Base-by-base conservation (phyloP, 495 filamentous ascomycete species). In the Lichenothelia convexa region DNA sequence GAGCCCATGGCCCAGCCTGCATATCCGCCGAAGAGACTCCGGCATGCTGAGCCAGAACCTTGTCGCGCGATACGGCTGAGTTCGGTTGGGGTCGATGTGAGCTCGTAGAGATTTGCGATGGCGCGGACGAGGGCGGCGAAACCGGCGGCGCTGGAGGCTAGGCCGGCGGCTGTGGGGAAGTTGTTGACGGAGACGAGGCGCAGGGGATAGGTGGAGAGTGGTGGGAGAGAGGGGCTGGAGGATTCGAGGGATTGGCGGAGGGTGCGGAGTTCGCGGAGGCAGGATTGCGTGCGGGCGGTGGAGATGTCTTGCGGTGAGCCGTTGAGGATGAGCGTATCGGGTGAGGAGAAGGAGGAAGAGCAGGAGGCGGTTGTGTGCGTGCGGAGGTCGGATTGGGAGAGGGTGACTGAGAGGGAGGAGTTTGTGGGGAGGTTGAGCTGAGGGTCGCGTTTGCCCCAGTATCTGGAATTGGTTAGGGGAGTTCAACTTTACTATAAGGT, bases 101-200 rank as follows among this genome's bases (percentile, higher is more conserved):
- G 73, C 49, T 78, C 62, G 61, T 94, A 97, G 21, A 97, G 69
- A 53, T 94, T 66, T 11, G 91, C 89, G 43, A 97, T 81, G 27
- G 84, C 83, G 31, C 87, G 73, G 27, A 95, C 85, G 0, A 97
- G 72, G 11, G 89, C 89, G 12, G 89, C 89, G 50, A 95, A 95
- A 23, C 89, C 89, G 3, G 89, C 89, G 11, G 89, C 89, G 0
- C 80, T 89, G 32, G 73, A 80, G 18, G 89, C 89, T 15, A 97
- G 75, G 12, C 89, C 89, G n/a, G 89, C 89, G 20, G 89, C 89
- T 18, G 89, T 97, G 36, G 89, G 89, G 71, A 97, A 97, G 65
- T 97, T 97, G 69, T 97, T 97, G 57, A 82, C 76, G 41, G 77
- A 83, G 36, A 86, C 83, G 42, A 95, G 74, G 30, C 75, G 75